Evolutionary conservation across 345 rosid species (phyloP).

Genomic region (Acer negundo): DNA sequence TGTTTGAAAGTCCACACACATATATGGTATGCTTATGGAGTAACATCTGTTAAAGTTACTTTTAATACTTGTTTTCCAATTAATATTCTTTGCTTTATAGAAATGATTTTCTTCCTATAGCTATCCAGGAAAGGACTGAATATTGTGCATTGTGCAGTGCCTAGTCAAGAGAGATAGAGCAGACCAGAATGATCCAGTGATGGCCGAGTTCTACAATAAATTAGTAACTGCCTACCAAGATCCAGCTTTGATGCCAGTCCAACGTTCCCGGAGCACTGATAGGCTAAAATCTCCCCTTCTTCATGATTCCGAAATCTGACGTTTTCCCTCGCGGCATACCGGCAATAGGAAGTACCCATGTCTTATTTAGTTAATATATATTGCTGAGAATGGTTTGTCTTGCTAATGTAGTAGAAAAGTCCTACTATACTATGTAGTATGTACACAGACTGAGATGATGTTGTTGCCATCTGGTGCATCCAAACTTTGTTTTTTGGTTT

Average conservation of each 20-base stretch:
- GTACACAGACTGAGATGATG: conserved; percentile 1
- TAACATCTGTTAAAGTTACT: neutral
- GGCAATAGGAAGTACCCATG: neutral
- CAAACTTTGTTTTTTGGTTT: neutral
- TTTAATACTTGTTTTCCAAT: neutral
- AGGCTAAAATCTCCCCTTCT: conserved; percentile 54
- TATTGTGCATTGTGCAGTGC: conserved; percentile 54
- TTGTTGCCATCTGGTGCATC: conserved; percentile 4
- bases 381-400: neutral
- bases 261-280: conserved; percentile 40
- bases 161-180: conserved; percentile 70
- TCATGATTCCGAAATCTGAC: conserved; percentile 31
- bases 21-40: neutral
- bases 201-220: conserved; percentile 59
- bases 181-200: conserved; percentile 57
- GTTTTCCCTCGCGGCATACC: neutral
- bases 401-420: neutral
- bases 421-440: neutral
- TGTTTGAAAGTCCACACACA: neutral
- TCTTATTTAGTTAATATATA: neutral
- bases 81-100: neutral
- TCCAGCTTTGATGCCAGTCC: conserved; percentile 61
- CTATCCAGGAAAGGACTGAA: conserved; percentile 16
- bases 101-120: neutral
- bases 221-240: conserved; percentile 64